Conservation (phyloP, 345 rosid species). For the Aurinia saxatilis region DNA sequence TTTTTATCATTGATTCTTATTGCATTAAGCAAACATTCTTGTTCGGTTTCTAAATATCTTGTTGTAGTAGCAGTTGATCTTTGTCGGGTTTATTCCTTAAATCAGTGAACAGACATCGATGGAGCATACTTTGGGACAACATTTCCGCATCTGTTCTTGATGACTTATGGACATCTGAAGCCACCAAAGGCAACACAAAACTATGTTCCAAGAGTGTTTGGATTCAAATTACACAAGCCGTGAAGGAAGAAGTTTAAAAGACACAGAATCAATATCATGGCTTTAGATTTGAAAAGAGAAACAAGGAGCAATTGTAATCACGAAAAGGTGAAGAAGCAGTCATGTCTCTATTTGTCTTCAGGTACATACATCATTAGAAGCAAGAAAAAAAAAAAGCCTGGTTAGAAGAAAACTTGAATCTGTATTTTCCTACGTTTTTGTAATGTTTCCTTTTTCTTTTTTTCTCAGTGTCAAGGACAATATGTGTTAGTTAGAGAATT, state of each 20-base stretch:
- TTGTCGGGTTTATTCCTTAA: conserved; percentile 34
- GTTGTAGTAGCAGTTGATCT: background rate
- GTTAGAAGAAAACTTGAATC: conserved; percentile 9
- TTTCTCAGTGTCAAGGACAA: background rate
- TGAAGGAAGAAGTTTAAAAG: conserved; percentile 7
- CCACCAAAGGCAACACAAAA: conserved; percentile 68
- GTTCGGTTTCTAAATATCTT: background rate
- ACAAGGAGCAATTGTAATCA: conserved; percentile 20
- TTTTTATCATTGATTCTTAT: too few species aligned
- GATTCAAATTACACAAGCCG: conserved; percentile 81
- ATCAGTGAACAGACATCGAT: conserved; percentile 59
- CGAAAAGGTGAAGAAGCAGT: conserved; percentile 11
- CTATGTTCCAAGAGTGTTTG: conserved; percentile 90
- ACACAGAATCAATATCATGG: conserved; percentile 1
- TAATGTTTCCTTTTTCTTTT: background rate
- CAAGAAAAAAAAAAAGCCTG: conserved; percentile 11
- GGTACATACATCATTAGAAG: conserved; percentile 11
- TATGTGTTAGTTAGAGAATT: background rate
- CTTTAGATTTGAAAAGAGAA: conserved; percentile 24
- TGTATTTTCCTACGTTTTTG: conserved; percentile 1
- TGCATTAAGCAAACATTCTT: background rate
- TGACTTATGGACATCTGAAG: conserved; percentile 88
- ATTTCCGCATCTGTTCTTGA: conserved; percentile 78
- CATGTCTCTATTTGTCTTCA: conserved; percentile 9
- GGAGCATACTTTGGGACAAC: conserved; percentile 96